Conservation (phyloP, 331 rosid species). For the Acacia pycnantha region DNA sequence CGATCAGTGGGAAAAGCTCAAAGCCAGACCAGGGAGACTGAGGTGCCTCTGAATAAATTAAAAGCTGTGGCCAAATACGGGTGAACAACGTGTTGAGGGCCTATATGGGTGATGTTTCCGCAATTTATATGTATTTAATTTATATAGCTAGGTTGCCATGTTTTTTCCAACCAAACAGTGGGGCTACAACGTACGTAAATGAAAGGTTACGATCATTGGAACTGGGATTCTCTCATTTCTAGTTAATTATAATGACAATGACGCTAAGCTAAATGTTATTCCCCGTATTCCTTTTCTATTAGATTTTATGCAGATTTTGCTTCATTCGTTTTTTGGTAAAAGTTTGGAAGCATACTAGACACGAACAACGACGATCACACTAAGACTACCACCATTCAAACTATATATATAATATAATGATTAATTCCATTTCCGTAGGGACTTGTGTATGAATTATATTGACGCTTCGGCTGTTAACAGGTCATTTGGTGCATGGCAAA, state of each 20-base stretch:
- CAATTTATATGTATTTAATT: not conserved
- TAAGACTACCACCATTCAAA: not conserved
- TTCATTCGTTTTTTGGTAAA: not conserved
- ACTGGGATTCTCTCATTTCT: conserved; percentile 14
- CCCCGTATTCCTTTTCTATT: conserved; percentile 17
- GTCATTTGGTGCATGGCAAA: not conserved
- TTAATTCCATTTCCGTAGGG: not conserved
- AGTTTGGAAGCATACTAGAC: not conserved
- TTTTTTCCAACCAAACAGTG: conserved; percentile 33
- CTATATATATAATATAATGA: not conserved
- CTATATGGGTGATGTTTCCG: not conserved
- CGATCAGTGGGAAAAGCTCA: not conserved
- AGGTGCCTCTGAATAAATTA: not conserved
- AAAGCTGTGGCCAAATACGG: conserved; percentile 1
- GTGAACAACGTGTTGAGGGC: not conserved
- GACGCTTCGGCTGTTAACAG: not conserved
- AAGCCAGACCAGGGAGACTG: not conserved
- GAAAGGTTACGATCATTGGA: not conserved
- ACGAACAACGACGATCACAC: not conserved
- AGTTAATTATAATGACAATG: not conserved
- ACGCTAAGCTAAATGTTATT: not conserved
- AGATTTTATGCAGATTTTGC: conserved; percentile 21
- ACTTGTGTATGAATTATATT: not conserved
- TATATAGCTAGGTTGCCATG: not conserved
- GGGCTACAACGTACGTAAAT: not conserved